These are phyloP conservation scores for Malassezia globosa DNA, from an alignment of 1,284 basidiomycete species.

Conservation along the genomic window DNA sequence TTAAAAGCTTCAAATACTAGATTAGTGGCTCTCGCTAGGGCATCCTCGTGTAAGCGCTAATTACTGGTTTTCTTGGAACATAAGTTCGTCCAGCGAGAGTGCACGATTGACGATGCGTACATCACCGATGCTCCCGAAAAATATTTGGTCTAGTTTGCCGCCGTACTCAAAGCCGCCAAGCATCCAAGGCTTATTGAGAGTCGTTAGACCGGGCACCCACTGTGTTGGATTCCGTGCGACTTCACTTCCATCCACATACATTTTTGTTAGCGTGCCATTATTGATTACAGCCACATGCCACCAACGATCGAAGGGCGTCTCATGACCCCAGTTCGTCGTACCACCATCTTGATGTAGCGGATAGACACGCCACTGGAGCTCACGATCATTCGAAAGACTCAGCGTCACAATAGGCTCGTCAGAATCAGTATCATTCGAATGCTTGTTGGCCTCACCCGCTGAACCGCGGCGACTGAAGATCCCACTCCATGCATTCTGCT, in stretches of 20 bases:
- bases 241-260: slow-evolving; percentile 8
- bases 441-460: slow-evolving; percentile 2
- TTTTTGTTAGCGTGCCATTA: slow-evolving; percentile 8
- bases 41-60: too few species aligned
- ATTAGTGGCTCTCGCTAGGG: too few species aligned
- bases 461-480: slow-evolving; percentile 3
- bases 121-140: slow-evolving; percentile 6
- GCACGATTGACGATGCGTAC: slow-evolving; percentile 7
- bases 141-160: neutral
- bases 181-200: slow-evolving; percentile 7
- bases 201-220: slow-evolving; percentile 2
- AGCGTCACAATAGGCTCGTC: slow-evolving; percentile 10
- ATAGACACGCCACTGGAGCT: slow-evolving; percentile 9
- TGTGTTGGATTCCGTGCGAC: slow-evolving; percentile 2
- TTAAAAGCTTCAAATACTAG: too few species aligned
- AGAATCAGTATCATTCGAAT: neutral
- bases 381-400: slow-evolving; percentile 3
- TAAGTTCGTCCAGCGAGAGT: slow-evolving; percentile 1
- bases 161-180: slow-evolving; percentile 4
- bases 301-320: slow-evolving; percentile 4
- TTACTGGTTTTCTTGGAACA: too few species aligned
- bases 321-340: slow-evolving; percentile 5
- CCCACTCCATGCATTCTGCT: slow-evolving; percentile 3
- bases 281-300: slow-evolving; percentile 8
- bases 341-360: neutral